A percentile compares a stretch with the other conserved stretches of the same genome.
These are phyloP conservation scores for Didymella segeticola DNA, from an alignment of 2,329 filamentous ascomycete species.

Conservation along the genomic window DNA sequence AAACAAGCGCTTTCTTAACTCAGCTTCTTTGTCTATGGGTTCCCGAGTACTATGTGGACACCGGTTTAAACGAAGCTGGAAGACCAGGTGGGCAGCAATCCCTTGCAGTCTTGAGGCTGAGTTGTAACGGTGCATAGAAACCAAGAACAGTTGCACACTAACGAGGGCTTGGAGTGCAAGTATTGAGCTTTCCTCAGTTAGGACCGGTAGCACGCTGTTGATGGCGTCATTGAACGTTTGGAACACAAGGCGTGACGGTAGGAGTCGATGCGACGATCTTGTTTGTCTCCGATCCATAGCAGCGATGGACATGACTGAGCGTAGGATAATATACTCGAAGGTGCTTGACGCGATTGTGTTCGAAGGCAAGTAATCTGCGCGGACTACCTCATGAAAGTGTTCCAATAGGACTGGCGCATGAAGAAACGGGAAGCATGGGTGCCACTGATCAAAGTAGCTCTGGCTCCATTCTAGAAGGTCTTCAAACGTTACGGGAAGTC, in stretches of 20 bases:
- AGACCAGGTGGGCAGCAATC: constrained; percentile 27
- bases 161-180: constrained; percentile 32
- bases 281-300: constrained; percentile 30
- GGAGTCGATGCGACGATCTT: not conserved
- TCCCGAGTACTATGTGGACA: constrained; percentile 19
- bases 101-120: constrained; percentile 33
- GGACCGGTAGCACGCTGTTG: constrained; percentile 20
- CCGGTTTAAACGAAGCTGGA: constrained; percentile 27
- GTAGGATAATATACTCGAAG: constrained; percentile 30
- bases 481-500: constrained; percentile 20
- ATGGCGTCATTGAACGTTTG: constrained; percentile 32
- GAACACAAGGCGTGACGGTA: constrained; percentile 25
- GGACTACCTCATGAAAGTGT: constrained; percentile 20
- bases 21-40: constrained; percentile 18
- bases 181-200: constrained; percentile 33
- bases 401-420: constrained; percentile 32
- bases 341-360: constrained; percentile 1
- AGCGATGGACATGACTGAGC: constrained; percentile 34
- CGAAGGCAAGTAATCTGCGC: not conserved
- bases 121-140: constrained; percentile 35
- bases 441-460: constrained; percentile 38
- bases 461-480: constrained; percentile 37
- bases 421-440: constrained; percentile 34
- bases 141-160: constrained; percentile 32
- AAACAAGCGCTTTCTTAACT: constrained; percentile 34